Evolutionary conservation across 2,329 filamentous ascomycete species (phyloP), one percentile per base, ranked within the genome.

Genomic region (Chrysoporthe austroafricana): DNA sequence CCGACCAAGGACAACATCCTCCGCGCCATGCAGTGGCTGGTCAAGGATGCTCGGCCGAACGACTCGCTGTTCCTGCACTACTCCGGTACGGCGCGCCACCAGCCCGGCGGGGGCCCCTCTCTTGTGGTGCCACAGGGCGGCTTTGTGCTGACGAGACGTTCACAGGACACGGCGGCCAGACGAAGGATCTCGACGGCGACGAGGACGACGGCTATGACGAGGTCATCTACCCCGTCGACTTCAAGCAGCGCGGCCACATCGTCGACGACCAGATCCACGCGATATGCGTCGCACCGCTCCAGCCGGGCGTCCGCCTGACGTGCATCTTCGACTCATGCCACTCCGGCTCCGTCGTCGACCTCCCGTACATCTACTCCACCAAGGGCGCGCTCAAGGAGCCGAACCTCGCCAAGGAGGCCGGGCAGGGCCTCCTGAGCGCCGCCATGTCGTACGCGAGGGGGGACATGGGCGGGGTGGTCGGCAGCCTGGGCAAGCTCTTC

Each of bases 301-400:
- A 88, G 73, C 86, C 93, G 2, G 96, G 96, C 74, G 95, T 97
- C 42, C 91, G 95, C 81, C 81, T 93, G 66, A 94, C 91, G 0
- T 90, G 91, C 74, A 93, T 94, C 76, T 94, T 94, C 78, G 91
- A 94, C 79, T 92, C 90, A 6, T 94, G 91, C 78, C 91, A 94
- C 79, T 93, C 91, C 0, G 62, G 91, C 52, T 92, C 91, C 3
- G 90, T 89, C 52, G 84, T 94, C 78, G 91, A 94, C 74, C 83
- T 94, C 66, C 91, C 91, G 7, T 94, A 93, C 80, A 85, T 93
- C 69, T 94, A 94, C 85, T 91, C 88, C 68, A 94, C 91, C 70
- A 90, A 92, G 80, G 91, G 91, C 76, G 84, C 92, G 52, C 86
- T 93, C 80, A 94, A 94, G 80, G 91, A 93, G 81, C 91, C 91